phyloP scores from a whole-genome alignment of 441 rosid species.

The Mallotus japonicus region DNA sequence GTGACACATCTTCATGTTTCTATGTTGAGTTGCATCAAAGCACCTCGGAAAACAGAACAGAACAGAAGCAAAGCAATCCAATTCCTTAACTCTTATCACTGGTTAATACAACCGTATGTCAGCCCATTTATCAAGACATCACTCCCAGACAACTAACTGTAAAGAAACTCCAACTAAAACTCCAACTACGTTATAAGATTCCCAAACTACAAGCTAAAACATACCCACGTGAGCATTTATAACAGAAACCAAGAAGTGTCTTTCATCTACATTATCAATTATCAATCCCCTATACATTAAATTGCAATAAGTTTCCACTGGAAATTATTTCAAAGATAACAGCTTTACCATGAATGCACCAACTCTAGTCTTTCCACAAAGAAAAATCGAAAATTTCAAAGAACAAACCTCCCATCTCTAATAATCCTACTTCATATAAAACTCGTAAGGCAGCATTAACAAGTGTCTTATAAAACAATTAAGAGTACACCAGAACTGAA shows the following conservation, averaged over 20 bases:
- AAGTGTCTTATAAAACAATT: neutral
- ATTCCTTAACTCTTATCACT: neutral
- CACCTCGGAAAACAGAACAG: neutral
- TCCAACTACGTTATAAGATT: neutral
- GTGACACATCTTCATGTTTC: neutral
- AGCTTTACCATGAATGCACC: neutral
- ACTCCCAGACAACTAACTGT: neutral
- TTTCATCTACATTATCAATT: neutral
- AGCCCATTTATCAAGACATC: neutral
- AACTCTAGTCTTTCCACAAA: neutral
- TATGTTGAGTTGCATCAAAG: neutral
- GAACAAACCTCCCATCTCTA: neutral
- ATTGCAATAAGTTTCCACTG: neutral
- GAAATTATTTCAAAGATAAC: neutral
- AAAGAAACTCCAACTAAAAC: neutral
- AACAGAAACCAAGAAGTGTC: neutral
- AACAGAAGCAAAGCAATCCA: neutral
- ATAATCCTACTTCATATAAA: neutral
- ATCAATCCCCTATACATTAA: neutral
- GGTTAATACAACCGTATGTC: neutral
- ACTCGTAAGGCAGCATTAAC: neutral
- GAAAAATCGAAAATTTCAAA: neutral
- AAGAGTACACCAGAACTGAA: neutral
- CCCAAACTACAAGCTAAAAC: neutral
- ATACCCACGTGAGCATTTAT: neutral